phyloP scores from a whole-genome alignment of 148 eudicot genomes.

The Heliosperma pusillum region DNA sequence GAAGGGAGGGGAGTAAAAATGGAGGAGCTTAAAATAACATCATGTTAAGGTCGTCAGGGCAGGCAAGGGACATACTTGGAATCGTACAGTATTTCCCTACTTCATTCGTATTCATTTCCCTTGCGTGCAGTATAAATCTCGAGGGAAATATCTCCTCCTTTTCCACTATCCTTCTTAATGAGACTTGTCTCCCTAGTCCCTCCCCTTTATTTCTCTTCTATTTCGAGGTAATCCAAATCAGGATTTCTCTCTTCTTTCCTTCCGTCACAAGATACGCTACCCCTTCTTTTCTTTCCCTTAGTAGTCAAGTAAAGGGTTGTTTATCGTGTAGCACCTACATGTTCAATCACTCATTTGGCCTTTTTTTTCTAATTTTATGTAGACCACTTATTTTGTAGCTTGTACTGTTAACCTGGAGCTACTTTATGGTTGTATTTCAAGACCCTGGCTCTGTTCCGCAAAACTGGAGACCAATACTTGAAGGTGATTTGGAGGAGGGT shows the following conservation, averaged over 20 bases:
- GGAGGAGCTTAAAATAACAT: not conserved
- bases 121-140: too few relatives aligned
- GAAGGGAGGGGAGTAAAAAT: not conserved
- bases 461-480: slow-evolving; percentile 66
- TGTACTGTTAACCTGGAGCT: slow-evolving; percentile 75
- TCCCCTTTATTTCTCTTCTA: too few relatives aligned
- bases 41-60: too few relatives aligned
- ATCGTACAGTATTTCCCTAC: too few relatives aligned
- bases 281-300: not conserved
- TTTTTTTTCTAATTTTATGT: slow-evolving; percentile 26
- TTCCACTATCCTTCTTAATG: too few relatives aligned
- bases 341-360: not conserved
- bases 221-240: too few relatives aligned
- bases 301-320: not conserved
- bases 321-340: not conserved
- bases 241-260: not conserved
- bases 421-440: slow-evolving; percentile 70
- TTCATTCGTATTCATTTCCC: too few relatives aligned
- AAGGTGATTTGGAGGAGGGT: slow-evolving; percentile 55
- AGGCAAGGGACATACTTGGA: too few relatives aligned
- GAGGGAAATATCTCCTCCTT: too few relatives aligned
- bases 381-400: slow-evolving; percentile 59
- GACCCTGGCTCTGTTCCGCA: slow-evolving; percentile 93
- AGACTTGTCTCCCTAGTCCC: too few relatives aligned
- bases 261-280: not conserved